A percentile compares a stretch with the other conserved stretches of the same genome.
Conservation (phyloP, 1,284 basidiomycete species). For the Phellopilus nigrolimitatus region DNA sequence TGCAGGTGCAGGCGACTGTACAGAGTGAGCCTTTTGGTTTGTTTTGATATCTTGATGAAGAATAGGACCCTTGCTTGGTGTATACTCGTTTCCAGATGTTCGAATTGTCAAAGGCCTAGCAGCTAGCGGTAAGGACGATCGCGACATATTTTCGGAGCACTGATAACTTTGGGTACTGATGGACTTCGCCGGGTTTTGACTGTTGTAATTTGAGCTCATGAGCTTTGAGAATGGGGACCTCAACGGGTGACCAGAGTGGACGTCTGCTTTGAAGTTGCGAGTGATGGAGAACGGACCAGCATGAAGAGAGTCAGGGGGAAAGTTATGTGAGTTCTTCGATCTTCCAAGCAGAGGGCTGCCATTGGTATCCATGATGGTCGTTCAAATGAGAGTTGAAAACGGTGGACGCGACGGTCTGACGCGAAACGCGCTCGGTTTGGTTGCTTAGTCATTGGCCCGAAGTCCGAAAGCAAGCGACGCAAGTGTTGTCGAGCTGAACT, state of each 20-base stretch:
- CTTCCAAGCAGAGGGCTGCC: neutral
- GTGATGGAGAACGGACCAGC: neutral
- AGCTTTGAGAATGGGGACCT: slow-evolving; percentile 11
- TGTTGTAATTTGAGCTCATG: slow-evolving; percentile 1
- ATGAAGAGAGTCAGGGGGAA: neutral
- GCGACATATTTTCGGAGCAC: neutral
- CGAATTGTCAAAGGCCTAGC: neutral
- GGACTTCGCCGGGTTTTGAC: neutral
- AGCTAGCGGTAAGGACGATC: neutral
- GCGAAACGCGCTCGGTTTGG: neutral
- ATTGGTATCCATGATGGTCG: neutral
- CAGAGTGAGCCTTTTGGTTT: neutral
- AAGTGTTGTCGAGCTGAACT: no score
- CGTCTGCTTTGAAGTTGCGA: neutral
- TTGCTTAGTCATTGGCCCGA: no score
- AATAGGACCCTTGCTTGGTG: neutral
- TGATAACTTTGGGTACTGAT: neutral
- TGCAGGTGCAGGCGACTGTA: neutral
- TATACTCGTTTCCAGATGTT: neutral
- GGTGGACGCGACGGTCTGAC: neutral
- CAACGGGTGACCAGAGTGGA: neutral
- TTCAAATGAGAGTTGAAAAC: neutral
- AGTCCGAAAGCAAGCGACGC: no score
- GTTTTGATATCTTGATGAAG: neutral
- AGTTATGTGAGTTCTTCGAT: neutral